Conservation (phyloP, 2,329 filamentous ascomycete species). For the Neofusicoccum sp. region DNA sequence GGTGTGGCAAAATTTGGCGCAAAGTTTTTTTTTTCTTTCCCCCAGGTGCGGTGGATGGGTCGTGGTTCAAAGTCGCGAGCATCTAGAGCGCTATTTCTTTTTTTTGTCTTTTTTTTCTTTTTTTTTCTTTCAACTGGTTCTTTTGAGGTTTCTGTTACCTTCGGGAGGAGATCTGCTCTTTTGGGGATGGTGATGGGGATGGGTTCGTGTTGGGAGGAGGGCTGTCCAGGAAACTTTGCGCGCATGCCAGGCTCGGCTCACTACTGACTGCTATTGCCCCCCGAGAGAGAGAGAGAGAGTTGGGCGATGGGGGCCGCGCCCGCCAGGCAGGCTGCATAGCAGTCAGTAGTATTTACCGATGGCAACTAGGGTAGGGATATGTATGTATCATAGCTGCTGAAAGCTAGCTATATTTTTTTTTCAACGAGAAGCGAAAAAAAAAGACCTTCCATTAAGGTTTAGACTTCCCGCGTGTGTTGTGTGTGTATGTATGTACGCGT, state of each 20-base stretch:
- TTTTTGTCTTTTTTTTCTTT: not conserved
- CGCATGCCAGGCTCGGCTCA: no score
- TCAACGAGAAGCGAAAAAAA: slow-evolving; percentile 9
- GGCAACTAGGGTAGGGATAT: not conserved
- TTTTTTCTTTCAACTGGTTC: not conserved
- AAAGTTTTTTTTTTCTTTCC: slow-evolving; percentile 1
- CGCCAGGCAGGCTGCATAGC: not conserved
- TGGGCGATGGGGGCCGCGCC: not conserved
- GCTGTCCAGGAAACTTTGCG: not conserved
- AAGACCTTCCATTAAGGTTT: not conserved
- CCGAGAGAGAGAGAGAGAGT: not conserved
- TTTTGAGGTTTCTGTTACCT: not conserved
- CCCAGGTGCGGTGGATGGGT: slow-evolving; percentile 1
- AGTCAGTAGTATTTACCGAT: not conserved
- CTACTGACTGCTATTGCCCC: no score
- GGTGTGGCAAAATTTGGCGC: slow-evolving; percentile 13
- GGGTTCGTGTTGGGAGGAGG: slow-evolving; percentile 1
- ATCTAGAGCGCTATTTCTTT: slow-evolving; percentile 9
- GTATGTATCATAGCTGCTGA: slow-evolving; percentile 12
- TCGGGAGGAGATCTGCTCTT: no score
- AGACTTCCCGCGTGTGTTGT: not conserved
- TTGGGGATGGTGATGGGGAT: no score
- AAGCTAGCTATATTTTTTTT: slow-evolving; percentile 8
- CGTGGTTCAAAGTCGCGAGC: slow-evolving; percentile 6
- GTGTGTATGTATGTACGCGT: no score